Evolutionary conservation across 331 rosid genomes (phyloP).

Genomic region (Phaseolus coccineus): DNA sequence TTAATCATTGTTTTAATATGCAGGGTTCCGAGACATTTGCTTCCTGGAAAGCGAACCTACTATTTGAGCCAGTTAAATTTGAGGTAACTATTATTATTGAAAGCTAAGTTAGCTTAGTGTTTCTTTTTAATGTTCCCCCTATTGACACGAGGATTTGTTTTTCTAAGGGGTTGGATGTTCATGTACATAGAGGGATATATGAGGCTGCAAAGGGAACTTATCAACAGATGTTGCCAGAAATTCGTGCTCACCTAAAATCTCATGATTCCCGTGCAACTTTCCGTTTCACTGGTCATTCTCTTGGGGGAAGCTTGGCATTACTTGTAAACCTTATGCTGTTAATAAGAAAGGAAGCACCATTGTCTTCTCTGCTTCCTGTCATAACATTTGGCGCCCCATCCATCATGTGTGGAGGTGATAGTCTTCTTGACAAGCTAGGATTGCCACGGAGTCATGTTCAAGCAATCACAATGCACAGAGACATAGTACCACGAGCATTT

Average conservation of each 20-base stretch:
- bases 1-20: conserved; percentile 26
- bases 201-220: conserved; percentile 91
- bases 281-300: conserved; percentile 87
- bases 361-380: conserved; percentile 80
- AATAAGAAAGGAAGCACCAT: conserved; percentile 67
- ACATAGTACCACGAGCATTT: conserved; percentile 85
- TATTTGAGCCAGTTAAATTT: conserved; percentile 78
- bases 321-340: conserved; percentile 80
- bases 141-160: conserved; percentile 2
- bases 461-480: conserved; percentile 78
- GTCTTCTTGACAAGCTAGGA: conserved; percentile 67
- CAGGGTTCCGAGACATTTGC: conserved; percentile 85
- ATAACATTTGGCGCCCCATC: conserved; percentile 83
- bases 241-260: conserved; percentile 63
- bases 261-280: conserved; percentile 61
- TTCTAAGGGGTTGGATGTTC: conserved; percentile 69
- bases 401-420: conserved; percentile 87
- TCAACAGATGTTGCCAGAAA: conserved; percentile 78
- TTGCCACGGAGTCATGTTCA: conserved; percentile 75
- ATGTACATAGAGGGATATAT: conserved; percentile 88
- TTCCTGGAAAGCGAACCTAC: conserved; percentile 91
- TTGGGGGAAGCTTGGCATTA: conserved; percentile 86
- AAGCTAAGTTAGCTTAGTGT: not conserved
- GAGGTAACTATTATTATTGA: conserved; percentile 62
- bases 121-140: not conserved